Base-by-base conservation (phyloP, 192 early-diverging fungal species). In the Coemansia aciculifera region DNA sequence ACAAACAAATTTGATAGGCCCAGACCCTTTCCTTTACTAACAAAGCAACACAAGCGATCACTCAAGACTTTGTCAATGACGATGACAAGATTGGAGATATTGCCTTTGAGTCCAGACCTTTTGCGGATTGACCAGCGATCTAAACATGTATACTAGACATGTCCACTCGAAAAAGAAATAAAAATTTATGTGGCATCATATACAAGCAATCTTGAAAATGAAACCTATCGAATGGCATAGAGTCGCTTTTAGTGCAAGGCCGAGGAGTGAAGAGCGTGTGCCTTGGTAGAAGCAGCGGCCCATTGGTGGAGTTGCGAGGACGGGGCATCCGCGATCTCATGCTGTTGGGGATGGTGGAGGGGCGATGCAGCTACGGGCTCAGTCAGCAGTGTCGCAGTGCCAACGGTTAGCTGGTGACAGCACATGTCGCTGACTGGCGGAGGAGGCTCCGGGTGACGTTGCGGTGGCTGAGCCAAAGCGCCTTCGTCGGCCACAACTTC, bases 371-470 rank as follows among this genome's bases (percentile, higher is more conserved):
- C 44, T 6, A 77, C 39, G 7, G 68, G 76, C 65, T 79, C 77
- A 23, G 77, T 79, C 17, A 43, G 46, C 39, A 79, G 40, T 3
- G 72, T 79, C 23, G 77, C 77, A 2, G 73, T 74, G 29, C 77
- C 77, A 6, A 79, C 62, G 1, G 66, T 64, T 6, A 57, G 66
- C 21, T 48, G 44, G 17, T 51, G 63, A 31, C 63, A 71, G 34
- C 62, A 71, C 19, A 23, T 13, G 40, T 13, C 63, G 10, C 36
- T 29, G 4, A 31, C 21, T 29, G 63, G 38, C 27, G 36, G 46
- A 29, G 36, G 38, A 21, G 34, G 40, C 2, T 44, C 38, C 15
- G 34, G 40, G 31, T 48, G 67, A 43, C 44, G 43, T 11, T 63
- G 3, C 0, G 5, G 24, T 8, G 27, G 5, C 27, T 57, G 54